Conservation (phyloP, 306 rosid species). For the Cicer yamashitae region DNA sequence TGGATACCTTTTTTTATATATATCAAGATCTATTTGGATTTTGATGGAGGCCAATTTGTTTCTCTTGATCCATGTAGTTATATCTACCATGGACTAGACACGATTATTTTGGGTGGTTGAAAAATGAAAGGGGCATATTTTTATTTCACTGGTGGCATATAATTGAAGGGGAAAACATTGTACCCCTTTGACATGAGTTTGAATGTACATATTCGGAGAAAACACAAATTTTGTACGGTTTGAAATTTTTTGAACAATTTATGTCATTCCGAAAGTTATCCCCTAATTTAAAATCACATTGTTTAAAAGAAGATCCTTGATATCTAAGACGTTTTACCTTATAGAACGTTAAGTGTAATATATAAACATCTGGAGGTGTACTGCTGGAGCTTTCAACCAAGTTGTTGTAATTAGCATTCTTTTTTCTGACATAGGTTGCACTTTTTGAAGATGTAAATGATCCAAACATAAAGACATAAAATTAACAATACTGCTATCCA, state of each 20-base stretch:
- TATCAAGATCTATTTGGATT: slow-evolving; percentile 27
- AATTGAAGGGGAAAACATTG: neutral
- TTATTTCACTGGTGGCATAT: neutral
- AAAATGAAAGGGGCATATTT: slow-evolving; percentile 1
- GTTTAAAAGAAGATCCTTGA: too few species aligned
- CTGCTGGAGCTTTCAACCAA: too few species aligned
- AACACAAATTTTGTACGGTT: too few species aligned
- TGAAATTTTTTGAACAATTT: too few species aligned
- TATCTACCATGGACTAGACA: neutral
- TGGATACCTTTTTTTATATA: neutral
- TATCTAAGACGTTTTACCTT: too few species aligned
- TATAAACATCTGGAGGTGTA: too few species aligned
- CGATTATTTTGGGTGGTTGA: neutral
- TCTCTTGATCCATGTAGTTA: slow-evolving; percentile 10
- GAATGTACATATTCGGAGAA: too few species aligned
- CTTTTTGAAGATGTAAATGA: slow-evolving; percentile 34
- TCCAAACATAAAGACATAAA: slow-evolving; percentile 27
- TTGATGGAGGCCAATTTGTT: neutral
- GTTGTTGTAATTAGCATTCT: neutral
- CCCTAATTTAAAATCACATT: too few species aligned
- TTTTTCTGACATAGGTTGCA: slow-evolving; percentile 13
- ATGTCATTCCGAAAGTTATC: too few species aligned
- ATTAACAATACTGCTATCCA: neutral
- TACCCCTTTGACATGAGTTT: too few species aligned
- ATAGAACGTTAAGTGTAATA: too few species aligned